Evolutionary conservation across 306 rosid species (phyloP).

Genomic region (Ormosia emarginata): DNA sequence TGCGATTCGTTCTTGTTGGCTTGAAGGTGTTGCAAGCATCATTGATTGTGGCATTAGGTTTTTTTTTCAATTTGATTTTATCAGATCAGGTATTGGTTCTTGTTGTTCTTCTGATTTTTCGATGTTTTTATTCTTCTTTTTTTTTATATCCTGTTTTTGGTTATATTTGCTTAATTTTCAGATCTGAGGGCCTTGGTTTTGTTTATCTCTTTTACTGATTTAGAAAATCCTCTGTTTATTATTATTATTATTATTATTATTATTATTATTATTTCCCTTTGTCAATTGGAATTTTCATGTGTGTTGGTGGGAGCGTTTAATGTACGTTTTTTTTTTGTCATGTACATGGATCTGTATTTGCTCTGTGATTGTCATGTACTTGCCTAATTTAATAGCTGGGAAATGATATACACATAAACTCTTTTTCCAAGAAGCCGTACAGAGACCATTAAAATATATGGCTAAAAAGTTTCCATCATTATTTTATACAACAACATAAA

Average conservation of each 20-base stretch:
- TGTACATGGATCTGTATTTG: not conserved
- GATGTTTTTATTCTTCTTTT: not conserved
- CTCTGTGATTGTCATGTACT: not conserved
- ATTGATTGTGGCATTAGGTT: not conserved
- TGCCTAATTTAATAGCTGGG: not conserved
- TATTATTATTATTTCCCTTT: not conserved
- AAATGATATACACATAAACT: too few species aligned
- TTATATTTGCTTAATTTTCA: not conserved
- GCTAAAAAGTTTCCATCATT: not conserved
- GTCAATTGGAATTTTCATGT: not conserved
- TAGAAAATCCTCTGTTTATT: not conserved
- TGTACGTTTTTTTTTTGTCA: not conserved
- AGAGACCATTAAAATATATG: not conserved
- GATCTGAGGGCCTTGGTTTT: not conserved
- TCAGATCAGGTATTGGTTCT: slow-evolving; percentile 10
- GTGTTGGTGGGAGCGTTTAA: not conserved
- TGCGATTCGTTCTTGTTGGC: not conserved
- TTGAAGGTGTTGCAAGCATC: not conserved
- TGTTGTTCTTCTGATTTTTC: not conserved
- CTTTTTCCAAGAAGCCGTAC: not conserved
- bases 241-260: not conserved
- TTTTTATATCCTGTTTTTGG: not conserved
- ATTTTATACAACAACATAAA: too few species aligned
- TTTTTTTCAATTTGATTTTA: not conserved
- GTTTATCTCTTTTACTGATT: not conserved